Evolutionary conservation across 768 basidiomycete genomes (phyloP).

Genomic region (Cystobasidium tubakii): DNA sequence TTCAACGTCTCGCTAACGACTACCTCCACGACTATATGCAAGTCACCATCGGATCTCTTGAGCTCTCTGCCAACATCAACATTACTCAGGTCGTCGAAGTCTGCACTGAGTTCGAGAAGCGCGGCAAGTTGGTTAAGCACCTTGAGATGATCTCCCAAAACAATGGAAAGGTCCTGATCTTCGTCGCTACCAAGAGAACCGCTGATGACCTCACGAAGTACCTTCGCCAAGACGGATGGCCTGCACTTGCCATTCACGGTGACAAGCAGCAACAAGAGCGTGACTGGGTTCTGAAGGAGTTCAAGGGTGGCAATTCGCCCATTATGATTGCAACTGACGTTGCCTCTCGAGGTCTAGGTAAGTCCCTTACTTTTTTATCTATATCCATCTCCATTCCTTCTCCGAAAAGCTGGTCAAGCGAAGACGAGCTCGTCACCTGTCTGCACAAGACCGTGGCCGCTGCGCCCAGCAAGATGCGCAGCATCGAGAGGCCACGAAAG

Average conservation of each 20-base stretch:
- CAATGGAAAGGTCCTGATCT: constrained; percentile 97
- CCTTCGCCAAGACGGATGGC: constrained; percentile 96
- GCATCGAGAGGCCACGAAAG: neutral
- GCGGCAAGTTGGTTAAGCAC: constrained; percentile 89
- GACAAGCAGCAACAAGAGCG: constrained; percentile 99
- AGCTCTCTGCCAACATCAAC: constrained; percentile 95
- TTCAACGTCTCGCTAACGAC: constrained; percentile 93
- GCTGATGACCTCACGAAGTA: constrained; percentile 99
- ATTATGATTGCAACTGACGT: constrained; percentile 99
- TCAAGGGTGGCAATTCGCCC: constrained; percentile 94
- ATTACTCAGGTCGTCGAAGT: constrained; percentile 94
- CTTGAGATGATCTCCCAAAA: constrained; percentile 92
- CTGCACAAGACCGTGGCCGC: neutral
- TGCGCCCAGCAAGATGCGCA: neutral
- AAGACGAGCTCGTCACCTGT: constrained; percentile 2
- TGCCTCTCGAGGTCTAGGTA: constrained; percentile 99
- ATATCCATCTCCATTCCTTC: constrained; percentile 44
- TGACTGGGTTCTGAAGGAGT: constrained; percentile 97
- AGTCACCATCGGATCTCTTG: constrained; percentile 98
- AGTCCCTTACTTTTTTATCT: constrained; percentile 56
- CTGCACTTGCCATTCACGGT: constrained; percentile 97
- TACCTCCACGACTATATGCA: constrained; percentile 95
- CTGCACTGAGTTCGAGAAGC: constrained; percentile 95
- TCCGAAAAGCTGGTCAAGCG: neutral
- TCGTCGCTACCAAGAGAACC: constrained; percentile 93